phyloP scores from a whole-genome alignment of 164 flowering plant genomes.

The Vitis rotundifolia region DNA sequence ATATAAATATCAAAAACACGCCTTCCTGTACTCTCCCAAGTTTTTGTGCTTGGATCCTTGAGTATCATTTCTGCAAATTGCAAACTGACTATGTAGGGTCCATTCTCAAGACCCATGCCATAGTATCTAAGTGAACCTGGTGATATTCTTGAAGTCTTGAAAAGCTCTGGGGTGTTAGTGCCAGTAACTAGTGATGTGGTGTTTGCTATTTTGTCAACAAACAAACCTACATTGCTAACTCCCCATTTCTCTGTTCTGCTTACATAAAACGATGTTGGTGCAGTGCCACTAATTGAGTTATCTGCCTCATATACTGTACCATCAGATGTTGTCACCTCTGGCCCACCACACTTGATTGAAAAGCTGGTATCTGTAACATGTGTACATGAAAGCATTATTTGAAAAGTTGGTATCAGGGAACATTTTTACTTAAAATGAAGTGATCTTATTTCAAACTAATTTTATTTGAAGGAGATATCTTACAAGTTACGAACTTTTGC shows the following conservation, averaged over 20 bases:
- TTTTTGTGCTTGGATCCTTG: conserved; percentile 9
- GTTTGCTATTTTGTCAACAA: not conserved
- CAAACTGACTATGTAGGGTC: conserved; percentile 22
- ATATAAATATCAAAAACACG: conserved; percentile 30
- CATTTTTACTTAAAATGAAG: no score
- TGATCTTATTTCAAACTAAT: no score
- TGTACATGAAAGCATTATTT: no score
- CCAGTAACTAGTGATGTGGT: not conserved
- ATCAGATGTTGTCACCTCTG: conserved; percentile 4
- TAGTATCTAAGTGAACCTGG: conserved; percentile 35
- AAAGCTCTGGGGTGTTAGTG: conserved; percentile 20
- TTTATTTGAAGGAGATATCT: no score
- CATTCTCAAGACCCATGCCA: conserved; percentile 35
- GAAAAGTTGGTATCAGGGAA: no score
- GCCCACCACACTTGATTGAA: conserved; percentile 25
- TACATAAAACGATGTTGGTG: conserved; percentile 15
- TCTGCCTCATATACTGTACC: conserved; percentile 19
- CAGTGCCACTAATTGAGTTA: not conserved
- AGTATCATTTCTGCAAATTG: conserved; percentile 30
- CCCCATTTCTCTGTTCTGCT: conserved; percentile 15
- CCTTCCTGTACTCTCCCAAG: conserved; percentile 32
- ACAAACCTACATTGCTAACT: conserved; percentile 20
- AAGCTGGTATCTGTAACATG: conserved; percentile 11
- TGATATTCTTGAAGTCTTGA: conserved; percentile 25
- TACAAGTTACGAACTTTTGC: no score